phyloP scores from a whole-genome alignment of 306 rosid species.

The Pyrus betulifolia region DNA sequence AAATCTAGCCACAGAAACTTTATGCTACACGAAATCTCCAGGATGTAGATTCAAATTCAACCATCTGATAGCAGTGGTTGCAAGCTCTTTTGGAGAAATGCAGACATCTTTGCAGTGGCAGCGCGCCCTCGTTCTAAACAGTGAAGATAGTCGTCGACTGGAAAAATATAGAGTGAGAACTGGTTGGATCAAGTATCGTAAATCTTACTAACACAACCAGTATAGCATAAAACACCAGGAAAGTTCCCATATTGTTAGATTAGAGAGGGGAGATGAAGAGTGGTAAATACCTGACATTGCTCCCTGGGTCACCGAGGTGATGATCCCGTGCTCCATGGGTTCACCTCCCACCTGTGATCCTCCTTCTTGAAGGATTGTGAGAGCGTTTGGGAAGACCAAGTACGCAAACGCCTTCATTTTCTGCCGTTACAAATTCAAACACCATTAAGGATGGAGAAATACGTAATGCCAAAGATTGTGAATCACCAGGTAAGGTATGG shows the following conservation, averaged over 20 bases:
- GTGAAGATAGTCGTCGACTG: slow-evolving; percentile 77
- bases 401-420: slow-evolving; percentile 69
- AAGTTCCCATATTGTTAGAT: background rate
- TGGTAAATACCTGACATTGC: slow-evolving; percentile 67
- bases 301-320: slow-evolving; percentile 86
- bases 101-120: slow-evolving; percentile 58
- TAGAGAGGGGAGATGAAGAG: background rate
- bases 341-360: slow-evolving; percentile 36
- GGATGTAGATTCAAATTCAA: slow-evolving; percentile 23
- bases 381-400: slow-evolving; percentile 76
- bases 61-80: slow-evolving; percentile 38
- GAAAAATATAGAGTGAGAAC: background rate
- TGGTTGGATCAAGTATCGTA: too few relatives aligned
- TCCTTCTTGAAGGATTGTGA: slow-evolving; percentile 13
- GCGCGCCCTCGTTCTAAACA: slow-evolving; percentile 91
- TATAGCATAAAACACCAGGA: background rate
- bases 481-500: background rate
- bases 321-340: slow-evolving; percentile 71
- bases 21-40: slow-evolving; percentile 15
- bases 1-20: background rate
- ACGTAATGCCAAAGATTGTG: background rate
- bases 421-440: slow-evolving; percentile 35
- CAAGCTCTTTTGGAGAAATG: slow-evolving; percentile 62
- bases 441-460: background rate
- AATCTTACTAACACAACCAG: background rate